Percentiles rank a stretch among this genome's conserved stretches.
Conservation (phyloP, 306 rosid genomes). For the Vigna trinervia region DNA sequence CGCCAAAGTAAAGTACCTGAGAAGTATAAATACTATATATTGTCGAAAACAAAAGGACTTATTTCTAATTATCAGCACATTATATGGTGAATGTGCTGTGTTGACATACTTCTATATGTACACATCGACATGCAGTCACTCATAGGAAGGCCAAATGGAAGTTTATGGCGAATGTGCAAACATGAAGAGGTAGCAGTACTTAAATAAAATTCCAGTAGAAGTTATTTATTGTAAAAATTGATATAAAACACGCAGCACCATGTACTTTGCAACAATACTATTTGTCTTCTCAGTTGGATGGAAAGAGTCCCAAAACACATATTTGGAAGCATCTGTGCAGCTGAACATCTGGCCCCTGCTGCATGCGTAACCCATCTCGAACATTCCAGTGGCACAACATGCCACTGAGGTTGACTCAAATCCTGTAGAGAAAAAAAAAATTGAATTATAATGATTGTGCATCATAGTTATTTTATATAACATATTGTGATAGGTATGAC, state of each 20-base stretch:
- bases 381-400: conserved; percentile 90
- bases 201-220: conserved; percentile 4
- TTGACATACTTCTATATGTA: conserved; percentile 19
- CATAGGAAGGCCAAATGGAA: conserved; percentile 27
- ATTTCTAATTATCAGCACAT: conserved; percentile 45
- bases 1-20: not conserved
- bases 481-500: not conserved
- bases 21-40: conserved; percentile 15
- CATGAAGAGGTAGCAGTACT: conserved; percentile 16
- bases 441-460: not conserved
- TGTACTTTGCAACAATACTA: conserved; percentile 48
- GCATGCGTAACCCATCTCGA: conserved; percentile 92
- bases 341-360: conserved; percentile 59
- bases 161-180: conserved; percentile 16
- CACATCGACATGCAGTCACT: conserved; percentile 31
- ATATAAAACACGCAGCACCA: conserved; percentile 45
- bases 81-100: conserved; percentile 42
- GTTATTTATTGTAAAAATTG: conserved; percentile 33
- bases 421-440: conserved; percentile 52
- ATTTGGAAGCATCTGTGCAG: conserved; percentile 78
- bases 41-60: conserved; percentile 31
- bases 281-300: conserved; percentile 68
- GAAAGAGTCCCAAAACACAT: conserved; percentile 67
- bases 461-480: not conserved
- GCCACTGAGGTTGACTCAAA: conserved; percentile 67